These are phyloP conservation scores for Cystodermella granulosa DNA, from an alignment of 1,284 basidiomycete genomes.

Conservation along the genomic window DNA sequence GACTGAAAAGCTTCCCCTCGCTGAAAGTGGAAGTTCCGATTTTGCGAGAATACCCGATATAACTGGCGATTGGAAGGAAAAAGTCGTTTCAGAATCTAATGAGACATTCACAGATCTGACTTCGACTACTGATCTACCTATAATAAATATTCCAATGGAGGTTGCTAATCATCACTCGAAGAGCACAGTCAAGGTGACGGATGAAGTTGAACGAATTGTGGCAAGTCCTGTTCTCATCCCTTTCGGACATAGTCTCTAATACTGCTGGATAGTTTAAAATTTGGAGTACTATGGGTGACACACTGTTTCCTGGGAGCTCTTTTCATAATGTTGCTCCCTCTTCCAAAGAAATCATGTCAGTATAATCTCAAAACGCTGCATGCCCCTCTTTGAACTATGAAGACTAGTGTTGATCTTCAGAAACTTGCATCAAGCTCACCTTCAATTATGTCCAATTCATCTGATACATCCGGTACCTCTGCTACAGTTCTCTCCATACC, in stretches of 20 bases:
- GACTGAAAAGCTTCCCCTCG: too few relatives aligned
- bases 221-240: conserved; percentile 38
- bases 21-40: too few relatives aligned
- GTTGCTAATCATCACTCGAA: too few relatives aligned
- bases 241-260: background rate
- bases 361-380: too few relatives aligned
- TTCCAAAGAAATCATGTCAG: conserved; percentile 64
- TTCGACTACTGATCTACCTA: too few relatives aligned
- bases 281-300: conserved; percentile 61
- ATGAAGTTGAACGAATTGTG: conserved; percentile 56
- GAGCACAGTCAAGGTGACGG: conserved; percentile 1
- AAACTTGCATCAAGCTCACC: conserved; percentile 44
- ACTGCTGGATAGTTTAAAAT: conserved; percentile 46
- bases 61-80: too few relatives aligned
- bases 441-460: conserved; percentile 45
- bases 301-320: conserved; percentile 55
- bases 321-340: conserved; percentile 42
- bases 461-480: conserved; percentile 46
- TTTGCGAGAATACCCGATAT: too few relatives aligned
- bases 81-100: too few relatives aligned
- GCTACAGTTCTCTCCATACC: conserved; percentile 40
- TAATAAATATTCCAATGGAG: too few relatives aligned
- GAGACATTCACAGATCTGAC: too few relatives aligned
- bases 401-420: conserved; percentile 2
- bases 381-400: conserved; percentile 1